Evolutionary conservation across 2,329 filamentous ascomycete genomes (phyloP).

Genomic region (Colletotrichum tabaci): DNA sequence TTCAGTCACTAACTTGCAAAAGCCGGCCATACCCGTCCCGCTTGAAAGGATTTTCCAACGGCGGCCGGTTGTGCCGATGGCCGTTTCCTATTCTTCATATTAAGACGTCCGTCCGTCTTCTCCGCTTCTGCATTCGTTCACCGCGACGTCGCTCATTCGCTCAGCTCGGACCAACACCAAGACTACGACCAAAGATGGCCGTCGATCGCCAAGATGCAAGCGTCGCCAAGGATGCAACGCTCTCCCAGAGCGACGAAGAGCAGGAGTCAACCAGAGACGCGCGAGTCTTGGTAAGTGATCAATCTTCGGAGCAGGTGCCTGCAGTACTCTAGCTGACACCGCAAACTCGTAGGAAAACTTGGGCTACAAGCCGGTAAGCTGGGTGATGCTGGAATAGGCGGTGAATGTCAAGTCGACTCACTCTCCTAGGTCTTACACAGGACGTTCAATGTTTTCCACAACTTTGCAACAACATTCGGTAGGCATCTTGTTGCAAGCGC

Average conservation of each 20-base stretch:
- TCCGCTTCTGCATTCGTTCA: conserved; percentile 2
- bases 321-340: conserved; percentile 3
- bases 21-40: conserved; percentile 13
- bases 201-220: conserved; percentile 4
- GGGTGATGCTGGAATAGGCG: background rate
- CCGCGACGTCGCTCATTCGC: conserved; percentile 16
- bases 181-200: background rate
- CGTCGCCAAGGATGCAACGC: background rate
- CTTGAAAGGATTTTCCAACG: conserved; percentile 7
- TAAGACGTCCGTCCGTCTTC: background rate
- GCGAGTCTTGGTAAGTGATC: conserved; percentile 5
- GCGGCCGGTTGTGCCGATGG: background rate
- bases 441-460: conserved; percentile 70
- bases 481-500: conserved; percentile 37
- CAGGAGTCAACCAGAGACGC: background rate
- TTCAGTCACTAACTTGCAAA: background rate
- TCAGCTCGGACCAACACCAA: conserved; percentile 17
- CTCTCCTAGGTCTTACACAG: conserved; percentile 66
- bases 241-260: background rate
- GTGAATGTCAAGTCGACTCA: background rate
- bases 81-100: background rate
- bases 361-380: conserved; percentile 34
- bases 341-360: conserved; percentile 20
- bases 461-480: conserved; percentile 73
- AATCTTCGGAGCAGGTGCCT: background rate